phyloP scores from a whole-genome alignment of 371 early-diverging fungal genomes.

The Blakeslea trispora region DNA sequence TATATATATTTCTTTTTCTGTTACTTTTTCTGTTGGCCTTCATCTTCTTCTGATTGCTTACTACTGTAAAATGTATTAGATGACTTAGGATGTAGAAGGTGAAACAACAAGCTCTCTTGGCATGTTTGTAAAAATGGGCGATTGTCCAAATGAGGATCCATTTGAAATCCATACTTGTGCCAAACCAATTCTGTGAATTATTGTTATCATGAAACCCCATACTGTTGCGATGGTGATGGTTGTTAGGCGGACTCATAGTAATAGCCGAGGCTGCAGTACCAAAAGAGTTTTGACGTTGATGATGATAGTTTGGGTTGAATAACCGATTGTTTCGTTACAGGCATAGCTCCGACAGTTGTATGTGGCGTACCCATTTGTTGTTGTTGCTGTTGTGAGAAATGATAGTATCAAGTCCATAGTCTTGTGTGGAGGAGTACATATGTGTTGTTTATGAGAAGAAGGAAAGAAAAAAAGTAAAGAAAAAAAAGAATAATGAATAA shows the following conservation, averaged over 20 bases:
- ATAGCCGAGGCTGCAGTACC: constrained; percentile 30
- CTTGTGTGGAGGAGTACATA: constrained; percentile 43
- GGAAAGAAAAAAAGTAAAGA: too few species aligned
- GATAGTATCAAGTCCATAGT: constrained; percentile 30
- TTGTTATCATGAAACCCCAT: constrained; percentile 10
- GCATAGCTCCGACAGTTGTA: constrained; percentile 39
- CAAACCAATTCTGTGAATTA: constrained; percentile 38
- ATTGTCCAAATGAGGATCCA: constrained; percentile 36
- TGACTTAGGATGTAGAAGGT: constrained; percentile 32
- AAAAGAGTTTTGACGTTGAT: constrained; percentile 41
- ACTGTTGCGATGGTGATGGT: constrained; percentile 4
- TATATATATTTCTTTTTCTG: too few species aligned
- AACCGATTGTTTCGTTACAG: constrained; percentile 36
- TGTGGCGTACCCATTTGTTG: constrained; percentile 29
- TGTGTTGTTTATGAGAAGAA: constrained; percentile 5
- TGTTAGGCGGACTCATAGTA: constrained; percentile 40
- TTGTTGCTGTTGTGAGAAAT: constrained; percentile 18
- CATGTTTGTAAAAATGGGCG: constrained; percentile 30
- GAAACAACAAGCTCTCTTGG: constrained; percentile 33
- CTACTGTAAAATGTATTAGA: constrained; percentile 14
- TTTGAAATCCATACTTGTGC: constrained; percentile 39
- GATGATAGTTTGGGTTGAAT: constrained; percentile 29
- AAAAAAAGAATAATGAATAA: not conserved
- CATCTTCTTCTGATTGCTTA: constrained; percentile 33
- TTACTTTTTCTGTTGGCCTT: constrained; percentile 45